A percentile compares a stretch with the other conserved stretches of the same genome.
phyloP scores from a whole-genome alignment of 352 stramenopile genomes.

The Phytophthora cryptogea region DNA sequence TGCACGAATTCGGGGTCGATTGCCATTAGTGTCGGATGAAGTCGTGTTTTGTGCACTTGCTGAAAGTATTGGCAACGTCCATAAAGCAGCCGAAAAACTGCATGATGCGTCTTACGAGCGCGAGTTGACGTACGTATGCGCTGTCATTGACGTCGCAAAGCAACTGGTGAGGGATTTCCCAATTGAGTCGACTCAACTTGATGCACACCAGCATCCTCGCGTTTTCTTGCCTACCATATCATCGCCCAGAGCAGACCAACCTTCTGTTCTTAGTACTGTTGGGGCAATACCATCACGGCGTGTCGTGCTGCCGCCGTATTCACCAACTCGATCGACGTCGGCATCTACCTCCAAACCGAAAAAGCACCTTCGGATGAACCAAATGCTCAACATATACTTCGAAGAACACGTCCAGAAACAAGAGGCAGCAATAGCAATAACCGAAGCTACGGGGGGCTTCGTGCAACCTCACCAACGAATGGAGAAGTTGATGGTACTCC shows the following conservation, averaged over 20 bases:
- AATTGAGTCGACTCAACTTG: slow-evolving; percentile 4
- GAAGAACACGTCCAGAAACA: slow-evolving; percentile 38
- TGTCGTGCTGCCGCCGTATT: slow-evolving; percentile 33
- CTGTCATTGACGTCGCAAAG: slow-evolving; percentile 49
- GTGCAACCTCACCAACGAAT: slow-evolving; percentile 11
- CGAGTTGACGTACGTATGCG: slow-evolving; percentile 63
- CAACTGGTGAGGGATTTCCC: slow-evolving; percentile 26
- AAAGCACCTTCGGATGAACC: slow-evolving; percentile 33
- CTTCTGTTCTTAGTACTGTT: not conserved
- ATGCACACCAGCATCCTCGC: slow-evolving; percentile 8
- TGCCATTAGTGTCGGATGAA: slow-evolving; percentile 52
- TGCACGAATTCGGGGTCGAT: slow-evolving; percentile 40
- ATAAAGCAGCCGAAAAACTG: slow-evolving; percentile 56
- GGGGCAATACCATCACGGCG: slow-evolving; percentile 10
- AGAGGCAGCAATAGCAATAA: slow-evolving; percentile 19
- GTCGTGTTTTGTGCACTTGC: slow-evolving; percentile 64
- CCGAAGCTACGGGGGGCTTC: slow-evolving; percentile 20
- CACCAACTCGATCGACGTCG: slow-evolving; percentile 2
- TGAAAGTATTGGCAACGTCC: slow-evolving; percentile 53
- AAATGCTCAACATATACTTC: slow-evolving; percentile 54
- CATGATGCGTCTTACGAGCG: slow-evolving; percentile 57
- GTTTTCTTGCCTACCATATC: slow-evolving; percentile 43
- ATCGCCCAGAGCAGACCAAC: slow-evolving; percentile 14
- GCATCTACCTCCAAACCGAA: slow-evolving; percentile 12
- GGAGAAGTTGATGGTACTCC: slow-evolving; percentile 43